Conservation (phyloP, 176 grass and related monocot species). For the Raddia distichophylla region DNA sequence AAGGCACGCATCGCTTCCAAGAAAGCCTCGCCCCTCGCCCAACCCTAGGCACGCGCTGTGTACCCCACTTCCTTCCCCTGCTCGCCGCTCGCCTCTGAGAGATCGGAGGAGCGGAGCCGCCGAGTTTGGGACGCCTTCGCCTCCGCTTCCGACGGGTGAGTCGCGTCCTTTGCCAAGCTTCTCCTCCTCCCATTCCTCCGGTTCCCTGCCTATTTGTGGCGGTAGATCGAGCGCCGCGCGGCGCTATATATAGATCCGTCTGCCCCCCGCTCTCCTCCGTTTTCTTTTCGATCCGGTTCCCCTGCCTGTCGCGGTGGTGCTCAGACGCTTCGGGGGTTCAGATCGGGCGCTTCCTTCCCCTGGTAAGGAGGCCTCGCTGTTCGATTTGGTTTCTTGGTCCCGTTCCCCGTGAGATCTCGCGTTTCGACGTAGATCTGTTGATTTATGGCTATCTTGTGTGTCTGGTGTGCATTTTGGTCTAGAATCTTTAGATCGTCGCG, state of each 20-base stretch:
- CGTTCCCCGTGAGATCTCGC: conserved; percentile 4
- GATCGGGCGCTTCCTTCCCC: conserved; percentile 3
- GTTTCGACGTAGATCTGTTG: background rate
- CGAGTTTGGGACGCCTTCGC: conserved; percentile 26
- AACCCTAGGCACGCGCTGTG: too few relatives aligned
- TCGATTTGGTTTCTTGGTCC: fast-evolving
- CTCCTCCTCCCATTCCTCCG: background rate
- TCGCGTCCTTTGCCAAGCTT: background rate
- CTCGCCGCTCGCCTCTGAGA: conserved; percentile 26
- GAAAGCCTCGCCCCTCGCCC: conserved; percentile 25
- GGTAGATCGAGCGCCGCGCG: background rate
- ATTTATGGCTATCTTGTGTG: background rate
- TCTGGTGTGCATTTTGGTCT: background rate
- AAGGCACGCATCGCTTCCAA: conserved; percentile 15
- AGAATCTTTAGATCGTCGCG: background rate
- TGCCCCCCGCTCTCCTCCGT: background rate
- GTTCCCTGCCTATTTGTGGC: conserved; percentile 32
- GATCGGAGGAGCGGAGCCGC: conserved; percentile 44
- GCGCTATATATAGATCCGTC: conserved; percentile 49
- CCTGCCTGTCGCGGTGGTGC: background rate
- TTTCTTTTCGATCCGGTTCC: background rate
- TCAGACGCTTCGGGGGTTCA: background rate
- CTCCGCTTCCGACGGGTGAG: conserved; percentile 53
- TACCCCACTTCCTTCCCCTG: background rate
- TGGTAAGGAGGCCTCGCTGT: conserved; percentile 18